Base-by-base conservation (phyloP, 495 filamentous ascomycete genomes). In the Hyaloscypha finlandica region DNA sequence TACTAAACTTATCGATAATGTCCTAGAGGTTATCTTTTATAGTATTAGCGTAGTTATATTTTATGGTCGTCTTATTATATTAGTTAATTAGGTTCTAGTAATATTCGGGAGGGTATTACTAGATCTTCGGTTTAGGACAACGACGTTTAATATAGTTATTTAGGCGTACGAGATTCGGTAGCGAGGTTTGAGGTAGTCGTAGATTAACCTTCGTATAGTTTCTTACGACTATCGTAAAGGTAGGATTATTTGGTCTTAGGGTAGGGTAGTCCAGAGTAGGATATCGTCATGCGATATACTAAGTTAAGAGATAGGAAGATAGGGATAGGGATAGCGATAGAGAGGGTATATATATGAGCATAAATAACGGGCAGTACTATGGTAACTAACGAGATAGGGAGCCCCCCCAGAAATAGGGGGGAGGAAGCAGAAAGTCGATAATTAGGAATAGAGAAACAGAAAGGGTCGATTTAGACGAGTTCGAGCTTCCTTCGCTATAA, bases 51-150 rank as follows among this genome's bases (percentile, higher is more conserved):
- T 67, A 61, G 20, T 67, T 67, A 39, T 6, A 25, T 31, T 67
- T 67, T 22, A 61, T 42, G 48, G 45, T 54, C 31, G 30, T 67
- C 22, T 61, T 42, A 42, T 62, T 55, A 35, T n/a, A 37, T 56
- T 67, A 8, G 39, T 62, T 25, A 30, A 61, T 62, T 30, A 61
- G 39, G 29, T 61, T 62, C n/a, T n/a, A n/a, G n/a, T n/a, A n/a
- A n/a, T n/a, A n/a, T n/a, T n/a, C n/a, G n/a, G n/a, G n/a, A n/a
- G 65, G 42, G 33, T 11, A 19, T 12, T 37, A 58, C 55, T 67
- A 30, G 39, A 53, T 54, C 65, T 61, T 67, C 58, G 42, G 58
- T 67, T 67, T 67, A 65, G 54, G 65, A 56, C 48, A 56, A 61
- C 58, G 58, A 67, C 39, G 58, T 62, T 61, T 39, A 62, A 61